Base-by-base conservation (phyloP, 2,329 filamentous ascomycete genomes). In the Didymella glomerata region DNA sequence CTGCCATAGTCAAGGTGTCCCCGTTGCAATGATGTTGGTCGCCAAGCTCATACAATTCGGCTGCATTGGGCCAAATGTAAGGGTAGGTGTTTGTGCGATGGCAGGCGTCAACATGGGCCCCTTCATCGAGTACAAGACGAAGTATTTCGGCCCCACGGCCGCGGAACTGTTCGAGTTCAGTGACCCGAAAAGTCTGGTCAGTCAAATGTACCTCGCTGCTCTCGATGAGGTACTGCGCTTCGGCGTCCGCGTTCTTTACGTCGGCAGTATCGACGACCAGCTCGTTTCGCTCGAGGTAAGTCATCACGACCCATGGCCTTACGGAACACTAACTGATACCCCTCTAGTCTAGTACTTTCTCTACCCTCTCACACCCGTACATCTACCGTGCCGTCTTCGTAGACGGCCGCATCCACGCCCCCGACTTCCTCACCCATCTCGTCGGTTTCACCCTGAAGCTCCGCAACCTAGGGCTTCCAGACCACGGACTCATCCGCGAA, bases 351-450 rank as follows among this genome's bases (percentile, higher is more conserved):
- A 93, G 94, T 16, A 87, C 95, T 0, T 96, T 96, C 77, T 90
- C 92, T 0, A 90, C 90, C 0, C 88, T 93, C 4, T 88, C 87
- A 20, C 95, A 99, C 71, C 95, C 95, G 0, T 93, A 97, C 76
- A 94, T 98, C 58, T 96, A 93, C 75, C 89, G 95, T 27, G 92
- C 93, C n/a, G 93, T 96, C 16, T 98, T 98, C 74, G 91, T 99
- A 53, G 94, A 99, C 76, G 92, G 93, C 25, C 88, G 93, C 59
- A 85, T 97, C 32, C 94, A 98, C 75, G 90, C 93, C 0, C 92
- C 93, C 2, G 93, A 96, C 76, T 99, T 99, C 72, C 89, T 99
- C 49, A 92, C 92, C 2, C 92, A 97, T 71, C 86, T 99, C 2
- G 90, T 99, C 44, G 93, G 93, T 46, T 97, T 99, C 74, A 90